Percentiles rank a stretch among this genome's conserved stretches.
Evolutionary conservation across 805 yeast species (phyloP).

Genomic region (Monosporozyma servazzii): DNA sequence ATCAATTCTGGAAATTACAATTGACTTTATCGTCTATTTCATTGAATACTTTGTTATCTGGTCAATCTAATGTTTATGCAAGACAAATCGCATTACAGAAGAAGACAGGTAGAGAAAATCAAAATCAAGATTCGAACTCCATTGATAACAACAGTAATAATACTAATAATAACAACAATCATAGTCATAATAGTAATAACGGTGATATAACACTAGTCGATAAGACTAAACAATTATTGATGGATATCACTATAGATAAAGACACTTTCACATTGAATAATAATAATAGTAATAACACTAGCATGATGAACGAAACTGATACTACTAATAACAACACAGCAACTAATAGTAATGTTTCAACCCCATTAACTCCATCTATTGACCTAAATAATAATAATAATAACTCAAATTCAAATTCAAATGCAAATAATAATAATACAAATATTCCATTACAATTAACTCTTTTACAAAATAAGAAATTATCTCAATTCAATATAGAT

Average conservation of each 20-base stretch:
- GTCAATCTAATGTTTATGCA: constrained; percentile 31
- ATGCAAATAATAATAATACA: too few species aligned
- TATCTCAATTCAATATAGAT: constrained; percentile 33
- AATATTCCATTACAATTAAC: constrained; percentile 5
- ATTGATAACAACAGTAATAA: background rate
- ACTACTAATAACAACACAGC: constrained; percentile 7
- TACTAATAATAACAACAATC: background rate
- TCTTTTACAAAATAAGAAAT: constrained; percentile 33
- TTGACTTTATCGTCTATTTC: constrained; percentile 27
- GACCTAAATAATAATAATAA: constrained; percentile 15
- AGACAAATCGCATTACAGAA: constrained; percentile 32
- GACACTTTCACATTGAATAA: constrained; percentile 1
- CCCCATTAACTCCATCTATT: constrained; percentile 28
- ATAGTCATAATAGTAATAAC: background rate
- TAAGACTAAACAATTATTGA: constrained; percentile 24
- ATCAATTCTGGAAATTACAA: constrained; percentile 31
- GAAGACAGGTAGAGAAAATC: constrained; percentile 3
- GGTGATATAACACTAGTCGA: constrained; percentile 16
- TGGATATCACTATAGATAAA: constrained; percentile 24
- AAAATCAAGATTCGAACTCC: constrained; percentile 14
- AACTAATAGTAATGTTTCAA: constrained; percentile 22
- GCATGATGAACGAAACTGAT: background rate
- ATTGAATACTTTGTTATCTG: constrained; percentile 21
- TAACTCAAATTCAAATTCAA: too few species aligned
- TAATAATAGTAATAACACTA: background rate